These are phyloP conservation scores for Tuber indicum DNA, from an alignment of 495 filamentous ascomycete species.

Conservation along the genomic window DNA sequence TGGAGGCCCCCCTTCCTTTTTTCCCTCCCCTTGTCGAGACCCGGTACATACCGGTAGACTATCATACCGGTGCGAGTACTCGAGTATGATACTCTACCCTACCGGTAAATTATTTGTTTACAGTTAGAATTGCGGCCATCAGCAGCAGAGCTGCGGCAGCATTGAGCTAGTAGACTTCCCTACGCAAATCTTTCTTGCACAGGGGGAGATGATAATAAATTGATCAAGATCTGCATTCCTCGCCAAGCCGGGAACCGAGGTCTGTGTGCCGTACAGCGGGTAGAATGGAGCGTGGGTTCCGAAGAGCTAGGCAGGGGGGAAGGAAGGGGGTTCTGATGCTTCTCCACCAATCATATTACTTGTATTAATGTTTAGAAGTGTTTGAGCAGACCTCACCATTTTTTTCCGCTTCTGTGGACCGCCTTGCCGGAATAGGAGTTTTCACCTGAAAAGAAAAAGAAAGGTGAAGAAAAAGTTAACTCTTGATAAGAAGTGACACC, in stretches of 20 bases:
- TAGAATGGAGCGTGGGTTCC: not conserved
- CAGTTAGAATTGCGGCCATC: not conserved
- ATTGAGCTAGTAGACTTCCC: too few species aligned
- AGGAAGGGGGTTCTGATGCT: too few species aligned
- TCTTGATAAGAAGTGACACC: not conserved
- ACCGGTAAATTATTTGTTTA: not conserved
- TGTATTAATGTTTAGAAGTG: not conserved
- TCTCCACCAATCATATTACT: not conserved
- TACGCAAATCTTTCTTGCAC: not conserved
- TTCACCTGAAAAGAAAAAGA: not conserved
- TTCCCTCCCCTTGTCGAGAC: not conserved
- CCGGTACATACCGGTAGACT: too few species aligned
- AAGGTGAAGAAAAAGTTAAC: not conserved
- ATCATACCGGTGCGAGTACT: too few species aligned
- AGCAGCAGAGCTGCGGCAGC: too few species aligned
- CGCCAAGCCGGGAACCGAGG: not conserved
- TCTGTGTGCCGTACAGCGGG: too few species aligned
- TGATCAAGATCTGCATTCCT: not conserved
- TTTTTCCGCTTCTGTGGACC: not conserved
- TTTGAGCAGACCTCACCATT: not conserved
- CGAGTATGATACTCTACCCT: too few species aligned
- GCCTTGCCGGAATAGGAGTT: not conserved
- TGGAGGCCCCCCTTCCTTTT: not conserved
- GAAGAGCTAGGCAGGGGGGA: too few species aligned
- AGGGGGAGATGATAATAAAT: too few species aligned